phyloP scores from a whole-genome alignment of 108 stramenopile genomes.

The Nannochloropsis oceanica region DNA sequence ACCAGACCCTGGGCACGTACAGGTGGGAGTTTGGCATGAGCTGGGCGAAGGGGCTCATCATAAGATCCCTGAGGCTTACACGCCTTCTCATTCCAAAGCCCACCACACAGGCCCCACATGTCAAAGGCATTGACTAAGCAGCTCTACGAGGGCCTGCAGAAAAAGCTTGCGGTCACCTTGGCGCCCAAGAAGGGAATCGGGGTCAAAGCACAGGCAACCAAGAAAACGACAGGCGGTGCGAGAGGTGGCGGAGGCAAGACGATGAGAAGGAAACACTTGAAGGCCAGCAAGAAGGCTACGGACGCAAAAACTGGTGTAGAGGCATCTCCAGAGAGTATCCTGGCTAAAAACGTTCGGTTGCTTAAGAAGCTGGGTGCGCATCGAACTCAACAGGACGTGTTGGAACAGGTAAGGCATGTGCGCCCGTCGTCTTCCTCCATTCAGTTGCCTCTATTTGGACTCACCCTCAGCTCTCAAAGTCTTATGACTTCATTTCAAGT shows the following conservation, averaged over 20 bases:
- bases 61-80: no score
- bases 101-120: not conserved
- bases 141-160: not conserved
- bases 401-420: not conserved
- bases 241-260: not conserved
- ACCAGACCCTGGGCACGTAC: no score
- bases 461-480: no score
- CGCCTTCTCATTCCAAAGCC: no score
- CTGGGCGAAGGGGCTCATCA: no score
- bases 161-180: not conserved
- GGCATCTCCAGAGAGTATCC: not conserved
- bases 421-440: no score
- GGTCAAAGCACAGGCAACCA: not conserved
- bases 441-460: no score
- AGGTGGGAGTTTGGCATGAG: no score
- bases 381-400: not conserved
- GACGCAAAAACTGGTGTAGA: not conserved
- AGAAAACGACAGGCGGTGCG: not conserved
- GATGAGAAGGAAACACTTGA: not conserved
- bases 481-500: no score
- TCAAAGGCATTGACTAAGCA: not conserved
- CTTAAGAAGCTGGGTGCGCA: not conserved
- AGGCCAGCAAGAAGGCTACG: not conserved
- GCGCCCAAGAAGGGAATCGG: not conserved
- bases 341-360: not conserved